A percentile compares a stretch with the other conserved stretches of the same genome.
Conservation (phyloP, 2,329 filamentous ascomycete species). For the Fusarium oxysporum region DNA sequence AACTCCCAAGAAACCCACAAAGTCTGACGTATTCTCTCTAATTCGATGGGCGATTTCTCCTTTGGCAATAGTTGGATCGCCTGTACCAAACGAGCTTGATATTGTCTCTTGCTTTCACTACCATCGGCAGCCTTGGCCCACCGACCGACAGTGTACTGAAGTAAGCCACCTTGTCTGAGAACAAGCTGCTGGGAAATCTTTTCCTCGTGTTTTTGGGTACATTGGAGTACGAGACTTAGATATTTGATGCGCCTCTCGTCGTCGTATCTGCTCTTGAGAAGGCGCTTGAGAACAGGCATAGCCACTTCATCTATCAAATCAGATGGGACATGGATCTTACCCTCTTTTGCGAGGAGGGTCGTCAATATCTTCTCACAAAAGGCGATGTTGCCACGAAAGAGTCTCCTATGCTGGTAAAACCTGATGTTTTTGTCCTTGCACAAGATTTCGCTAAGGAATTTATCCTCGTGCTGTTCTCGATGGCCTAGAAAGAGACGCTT, state of each 20-base stretch:
- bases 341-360: conserved; percentile 16
- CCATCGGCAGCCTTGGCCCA: conserved; percentile 15
- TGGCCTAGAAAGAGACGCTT: conserved; percentile 32
- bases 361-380: conserved; percentile 27
- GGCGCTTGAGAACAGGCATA: conserved; percentile 39
- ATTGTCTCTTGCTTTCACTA: background rate
- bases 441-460: conserved; percentile 32
- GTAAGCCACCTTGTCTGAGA: background rate
- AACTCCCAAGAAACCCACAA: background rate
- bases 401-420: conserved; percentile 3
- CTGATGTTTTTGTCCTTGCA: background rate
- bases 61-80: conserved; percentile 10
- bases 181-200: background rate
- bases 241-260: conserved; percentile 26
- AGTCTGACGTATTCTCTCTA: background rate
- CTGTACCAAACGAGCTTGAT: conserved; percentile 8
- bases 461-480: conserved; percentile 25
- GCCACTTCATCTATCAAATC: conserved; percentile 38
- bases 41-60: background rate
- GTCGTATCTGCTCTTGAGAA: conserved; percentile 22
- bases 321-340: conserved; percentile 1
- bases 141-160: conserved; percentile 26
- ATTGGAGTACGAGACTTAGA: conserved; percentile 29
- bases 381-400: conserved; percentile 32
- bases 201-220: conserved; percentile 6